phyloP scores from a whole-genome alignment of 2,329 filamentous ascomycete species.

The Fusarium musae region DNA sequence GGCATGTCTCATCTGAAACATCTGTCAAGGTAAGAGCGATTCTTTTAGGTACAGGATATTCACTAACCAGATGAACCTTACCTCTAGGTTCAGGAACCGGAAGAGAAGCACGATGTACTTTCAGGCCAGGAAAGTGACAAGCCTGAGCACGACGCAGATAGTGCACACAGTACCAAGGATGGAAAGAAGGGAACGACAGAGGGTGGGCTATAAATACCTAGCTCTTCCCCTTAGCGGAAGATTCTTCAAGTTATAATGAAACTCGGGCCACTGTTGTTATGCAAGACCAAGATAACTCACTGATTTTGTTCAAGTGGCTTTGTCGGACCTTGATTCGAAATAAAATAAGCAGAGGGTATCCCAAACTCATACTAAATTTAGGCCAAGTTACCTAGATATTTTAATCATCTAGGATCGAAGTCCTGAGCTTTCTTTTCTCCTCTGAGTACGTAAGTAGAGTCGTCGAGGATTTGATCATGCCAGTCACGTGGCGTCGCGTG shows the following conservation, averaged over 20 bases:
- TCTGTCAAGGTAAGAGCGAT: not conserved
- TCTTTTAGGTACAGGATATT: not conserved
- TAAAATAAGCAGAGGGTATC: not conserved
- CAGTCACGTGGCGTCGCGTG: slow-evolving; percentile 30
- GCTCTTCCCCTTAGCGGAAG: not conserved
- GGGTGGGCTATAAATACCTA: not conserved
- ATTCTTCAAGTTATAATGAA: not conserved
- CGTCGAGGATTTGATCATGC: not conserved
- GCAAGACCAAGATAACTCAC: not conserved
- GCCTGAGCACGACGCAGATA: not conserved
- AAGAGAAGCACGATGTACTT: not conserved
- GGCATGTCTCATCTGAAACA: not conserved
- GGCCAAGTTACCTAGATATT: not conserved
- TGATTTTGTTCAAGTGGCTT: not conserved
- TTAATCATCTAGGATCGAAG: not conserved
- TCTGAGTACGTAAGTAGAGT: not conserved
- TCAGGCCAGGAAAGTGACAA: not conserved
- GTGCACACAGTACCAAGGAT: not conserved
- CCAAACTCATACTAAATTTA: not conserved
- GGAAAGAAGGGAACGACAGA: not conserved
- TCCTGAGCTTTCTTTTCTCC: not conserved
- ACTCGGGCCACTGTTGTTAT: not conserved
- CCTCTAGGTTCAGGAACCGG: not conserved
- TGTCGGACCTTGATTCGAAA: not conserved
- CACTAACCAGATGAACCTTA: not conserved